phyloP scores from a whole-genome alignment of 2,329 filamentous ascomycete genomes.

The Alternaria incomplexa region DNA sequence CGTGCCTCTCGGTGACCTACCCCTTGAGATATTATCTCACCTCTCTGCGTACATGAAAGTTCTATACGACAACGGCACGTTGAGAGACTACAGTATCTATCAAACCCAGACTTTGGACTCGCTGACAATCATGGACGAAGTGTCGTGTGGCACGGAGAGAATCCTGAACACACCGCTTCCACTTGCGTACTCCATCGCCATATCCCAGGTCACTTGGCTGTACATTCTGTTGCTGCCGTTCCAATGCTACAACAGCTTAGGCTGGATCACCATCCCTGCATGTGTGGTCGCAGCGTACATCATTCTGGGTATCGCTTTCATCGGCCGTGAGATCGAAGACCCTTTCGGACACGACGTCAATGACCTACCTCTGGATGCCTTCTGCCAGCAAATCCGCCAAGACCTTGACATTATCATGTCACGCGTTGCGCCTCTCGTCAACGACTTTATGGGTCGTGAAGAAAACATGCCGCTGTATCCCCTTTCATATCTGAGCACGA shows the following conservation, averaged over 20 bases:
- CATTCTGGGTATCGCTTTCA: constrained; percentile 76
- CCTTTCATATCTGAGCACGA: constrained; percentile 48
- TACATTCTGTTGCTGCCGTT: constrained; percentile 82
- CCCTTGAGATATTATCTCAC: constrained; percentile 78
- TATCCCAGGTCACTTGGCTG: constrained; percentile 83
- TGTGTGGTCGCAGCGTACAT: constrained; percentile 76
- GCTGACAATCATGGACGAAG: constrained; percentile 71
- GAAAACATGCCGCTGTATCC: constrained; percentile 64
- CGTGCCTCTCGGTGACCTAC: constrained; percentile 77
- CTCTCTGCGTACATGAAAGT: constrained; percentile 70
- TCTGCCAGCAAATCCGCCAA: constrained; percentile 73
- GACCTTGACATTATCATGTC: constrained; percentile 78
- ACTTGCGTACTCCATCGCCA: constrained; percentile 80
- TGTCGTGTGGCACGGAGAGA: constrained; percentile 73
- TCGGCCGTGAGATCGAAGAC: constrained; percentile 83
- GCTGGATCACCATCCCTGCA: constrained; percentile 79
- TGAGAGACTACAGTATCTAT: constrained; percentile 61
- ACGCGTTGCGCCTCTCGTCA: constrained; percentile 56
- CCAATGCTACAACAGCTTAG: constrained; percentile 69
- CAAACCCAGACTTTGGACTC: constrained; percentile 66
- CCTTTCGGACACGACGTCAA: constrained; percentile 86
- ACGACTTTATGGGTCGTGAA: constrained; percentile 56
- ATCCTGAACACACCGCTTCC: constrained; percentile 82
- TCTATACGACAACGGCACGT: constrained; percentile 61
- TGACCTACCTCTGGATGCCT: constrained; percentile 68